Evolutionary conservation across 805 yeast species (phyloP), one percentile per base, ranked within the genome.

Genomic region (Wickerhamomyces tratensis): DNA sequence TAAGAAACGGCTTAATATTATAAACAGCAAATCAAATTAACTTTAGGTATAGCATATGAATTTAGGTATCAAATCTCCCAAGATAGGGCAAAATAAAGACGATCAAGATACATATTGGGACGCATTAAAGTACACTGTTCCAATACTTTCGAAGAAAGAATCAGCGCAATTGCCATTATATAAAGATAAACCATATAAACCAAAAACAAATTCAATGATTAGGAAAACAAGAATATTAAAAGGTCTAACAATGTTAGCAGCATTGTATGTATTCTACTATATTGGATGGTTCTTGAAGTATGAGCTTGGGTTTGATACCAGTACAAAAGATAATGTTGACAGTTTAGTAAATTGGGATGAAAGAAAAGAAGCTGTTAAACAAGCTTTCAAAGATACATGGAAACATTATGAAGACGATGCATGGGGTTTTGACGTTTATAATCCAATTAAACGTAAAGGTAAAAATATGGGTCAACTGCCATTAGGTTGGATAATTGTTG

Each of bases 401-500:
- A 66, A 67, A 27, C 82, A 81, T 41, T 89, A 89, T 56, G 77
- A 76, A 41, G 62, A 68, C 27, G 69, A 84, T 54, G 96, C 84
- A 0, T 86, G 94, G 89, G 96, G 96, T 7, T 71, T 68, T 45
- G 97, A 88, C 57, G 76, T 79, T 1, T 88, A 82, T 54, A 68
- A 69, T 36, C 96, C 96, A 0, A 54, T 83, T n/a, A 58, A 72
- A 7, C 74, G 77, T 40, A 60, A 51, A 1, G 86, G 84, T 25
- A 66, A 73, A 43, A 83, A 86, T 56, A 83, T 86, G 87, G 88
- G 91, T 5, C 76, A 79, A 40, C 51, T 69, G 41, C 96, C 96
- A 2, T 61, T 89, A 49, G 97, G 97, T 2, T 88, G 96, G 96
- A 84, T 88, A 57, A 80, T 88, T 53, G 93, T 89, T 6, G 96